These are phyloP conservation scores for Colletotrichum noveboracense DNA, from an alignment of 2,329 filamentous ascomycete species.

Conservation along the genomic window DNA sequence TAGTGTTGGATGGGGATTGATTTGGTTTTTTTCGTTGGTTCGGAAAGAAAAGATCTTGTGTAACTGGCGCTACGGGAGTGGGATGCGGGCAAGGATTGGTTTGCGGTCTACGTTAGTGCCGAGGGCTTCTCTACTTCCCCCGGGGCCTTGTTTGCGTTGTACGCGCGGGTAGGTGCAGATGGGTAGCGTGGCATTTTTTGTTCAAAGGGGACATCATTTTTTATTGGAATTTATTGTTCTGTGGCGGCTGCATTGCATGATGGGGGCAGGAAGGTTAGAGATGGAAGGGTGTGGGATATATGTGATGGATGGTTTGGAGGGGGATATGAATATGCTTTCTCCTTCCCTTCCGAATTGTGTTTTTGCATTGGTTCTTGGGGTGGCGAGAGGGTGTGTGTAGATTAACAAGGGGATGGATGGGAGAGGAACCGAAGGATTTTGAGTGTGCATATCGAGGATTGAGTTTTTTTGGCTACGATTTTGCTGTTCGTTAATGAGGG, in stretches of 20 bases:
- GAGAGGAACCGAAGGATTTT: neutral
- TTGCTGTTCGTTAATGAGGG: neutral
- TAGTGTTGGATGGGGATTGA: neutral
- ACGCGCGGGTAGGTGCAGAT: neutral
- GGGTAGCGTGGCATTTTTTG: neutral
- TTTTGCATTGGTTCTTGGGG: neutral
- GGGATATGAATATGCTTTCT: neutral
- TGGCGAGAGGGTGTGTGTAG: neutral
- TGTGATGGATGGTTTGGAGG: neutral
- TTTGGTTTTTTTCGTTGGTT: neutral
- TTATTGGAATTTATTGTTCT: neutral
- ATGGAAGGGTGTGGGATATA: neutral
- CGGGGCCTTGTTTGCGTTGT: neutral
- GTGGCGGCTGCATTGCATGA: neutral
- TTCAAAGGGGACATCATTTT: neutral
- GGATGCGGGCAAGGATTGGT: neutral
- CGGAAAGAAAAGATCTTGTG: constrained; percentile 11
- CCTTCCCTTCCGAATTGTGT: neutral
- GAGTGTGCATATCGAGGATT: neutral
- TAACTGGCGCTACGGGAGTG: constrained; percentile 1
- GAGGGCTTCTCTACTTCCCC: neutral
- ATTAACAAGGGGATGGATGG: neutral
- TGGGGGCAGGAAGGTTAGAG: neutral
- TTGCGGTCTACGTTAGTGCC: neutral
- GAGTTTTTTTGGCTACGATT: neutral